phyloP scores from a whole-genome alignment of 371 early-diverging fungal species.

The Mortierella sp. region DNA sequence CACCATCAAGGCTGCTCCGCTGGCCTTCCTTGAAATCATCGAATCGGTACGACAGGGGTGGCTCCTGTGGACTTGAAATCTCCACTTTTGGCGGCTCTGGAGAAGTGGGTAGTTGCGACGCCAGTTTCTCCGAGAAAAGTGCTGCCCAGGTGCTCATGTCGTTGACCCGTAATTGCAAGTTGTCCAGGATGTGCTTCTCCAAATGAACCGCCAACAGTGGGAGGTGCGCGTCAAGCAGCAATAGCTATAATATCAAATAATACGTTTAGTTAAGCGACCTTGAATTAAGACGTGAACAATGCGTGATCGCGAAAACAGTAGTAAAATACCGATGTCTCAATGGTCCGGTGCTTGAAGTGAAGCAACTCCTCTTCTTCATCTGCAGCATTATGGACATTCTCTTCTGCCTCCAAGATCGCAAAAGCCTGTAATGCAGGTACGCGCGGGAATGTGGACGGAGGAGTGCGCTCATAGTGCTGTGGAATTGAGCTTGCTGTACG shows the following conservation, averaged over 20 bases:
- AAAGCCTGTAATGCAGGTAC: constrained; percentile 38
- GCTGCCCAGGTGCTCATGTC: constrained; percentile 79
- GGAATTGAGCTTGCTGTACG: constrained; percentile 27
- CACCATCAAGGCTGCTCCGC: constrained; percentile 26
- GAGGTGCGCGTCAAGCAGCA: constrained; percentile 77
- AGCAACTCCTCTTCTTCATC: constrained; percentile 75
- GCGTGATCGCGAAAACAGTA: too few species aligned
- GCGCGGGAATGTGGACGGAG: constrained; percentile 18
- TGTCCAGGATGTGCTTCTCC: constrained; percentile 73
- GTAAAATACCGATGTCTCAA: constrained; percentile 73
- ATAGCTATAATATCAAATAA: constrained; percentile 55
- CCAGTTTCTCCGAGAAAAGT: constrained; percentile 51
- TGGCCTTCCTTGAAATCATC: constrained; percentile 29
- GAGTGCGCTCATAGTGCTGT: constrained; percentile 19
- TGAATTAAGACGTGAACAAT: background rate
- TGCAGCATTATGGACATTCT: constrained; percentile 67
- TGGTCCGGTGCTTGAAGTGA: constrained; percentile 73
- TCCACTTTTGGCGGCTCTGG: constrained; percentile 4
- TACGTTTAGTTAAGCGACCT: background rate
- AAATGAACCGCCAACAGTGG: constrained; percentile 74
- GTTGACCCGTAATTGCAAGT: constrained; percentile 77
- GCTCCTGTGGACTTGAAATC: background rate
- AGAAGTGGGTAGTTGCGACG: constrained; percentile 7
- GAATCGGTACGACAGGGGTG: background rate
- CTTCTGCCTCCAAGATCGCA: constrained; percentile 62